Evolutionary conservation across 768 basidiomycete species (phyloP).

Genomic region (Panaeolus cyanescens): DNA sequence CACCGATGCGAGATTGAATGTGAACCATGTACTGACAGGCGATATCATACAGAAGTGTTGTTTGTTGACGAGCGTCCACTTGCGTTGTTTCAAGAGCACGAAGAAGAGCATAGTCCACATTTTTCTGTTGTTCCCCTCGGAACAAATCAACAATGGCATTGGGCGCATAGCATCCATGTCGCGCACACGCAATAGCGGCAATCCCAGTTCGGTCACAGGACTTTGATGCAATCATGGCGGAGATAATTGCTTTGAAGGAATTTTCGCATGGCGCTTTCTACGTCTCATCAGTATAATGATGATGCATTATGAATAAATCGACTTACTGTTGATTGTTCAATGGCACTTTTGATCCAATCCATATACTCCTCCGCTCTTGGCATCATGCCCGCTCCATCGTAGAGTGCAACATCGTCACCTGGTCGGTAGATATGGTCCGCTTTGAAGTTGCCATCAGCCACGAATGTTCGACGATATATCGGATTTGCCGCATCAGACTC

Average conservation of each 20-base stretch:
- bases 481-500: no score
- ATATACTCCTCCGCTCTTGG: not conserved
- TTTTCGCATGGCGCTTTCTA: conserved; percentile 16
- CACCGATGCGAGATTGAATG: not conserved
- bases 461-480: not conserved
- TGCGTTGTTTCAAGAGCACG: conserved; percentile 6
- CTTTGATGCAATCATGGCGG: no score
- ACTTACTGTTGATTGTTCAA: not conserved
- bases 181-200: conserved; percentile 12
- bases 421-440: conserved; percentile 8
- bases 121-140: conserved; percentile 21
- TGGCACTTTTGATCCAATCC: not conserved
- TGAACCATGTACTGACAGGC: conserved; percentile 12
- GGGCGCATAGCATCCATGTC: conserved; percentile 16
- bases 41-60: conserved; percentile 12
- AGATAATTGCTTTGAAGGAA: no score
- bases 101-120: conserved; percentile 18
- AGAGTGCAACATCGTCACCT: not conserved
- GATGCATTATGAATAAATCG: no score
- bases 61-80: not conserved
- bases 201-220: conserved; percentile 3
- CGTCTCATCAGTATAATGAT: not conserved
- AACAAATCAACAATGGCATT: conserved; percentile 16
- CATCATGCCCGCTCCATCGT: not conserved
- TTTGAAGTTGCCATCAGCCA: no score